These are phyloP conservation scores for Sphaceloma murrayae DNA, from an alignment of 2,329 filamentous ascomycete genomes.

Conservation along the genomic window DNA sequence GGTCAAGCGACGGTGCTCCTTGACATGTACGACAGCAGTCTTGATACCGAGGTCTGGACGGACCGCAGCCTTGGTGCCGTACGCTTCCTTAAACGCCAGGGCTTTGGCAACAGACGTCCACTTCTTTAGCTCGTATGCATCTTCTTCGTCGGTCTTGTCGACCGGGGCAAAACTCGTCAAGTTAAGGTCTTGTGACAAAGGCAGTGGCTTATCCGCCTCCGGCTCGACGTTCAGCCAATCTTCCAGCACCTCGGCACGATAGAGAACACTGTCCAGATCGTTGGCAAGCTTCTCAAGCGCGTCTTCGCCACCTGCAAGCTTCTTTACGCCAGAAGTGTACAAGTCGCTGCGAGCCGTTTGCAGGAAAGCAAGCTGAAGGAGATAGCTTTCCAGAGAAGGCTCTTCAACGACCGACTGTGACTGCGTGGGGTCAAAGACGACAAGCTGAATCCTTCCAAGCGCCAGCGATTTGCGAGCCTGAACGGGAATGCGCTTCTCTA, in stretches of 20 bases:
- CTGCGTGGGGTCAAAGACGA: conserved; percentile 61
- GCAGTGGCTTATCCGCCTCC: conserved; percentile 44
- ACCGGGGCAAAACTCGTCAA: conserved; percentile 75
- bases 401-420: conserved; percentile 61
- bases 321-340: conserved; percentile 53
- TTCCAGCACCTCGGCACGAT: conserved; percentile 64
- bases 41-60: conserved; percentile 79
- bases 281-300: conserved; percentile 50
- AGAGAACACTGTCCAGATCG: conserved; percentile 58
- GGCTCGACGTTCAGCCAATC: conserved; percentile 65
- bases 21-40: conserved; percentile 79
- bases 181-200: conserved; percentile 56
- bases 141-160: conserved; percentile 64
- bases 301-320: conserved; percentile 55
- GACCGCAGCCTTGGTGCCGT: conserved; percentile 60
- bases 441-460: conserved; percentile 60
- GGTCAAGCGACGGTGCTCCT: conserved; percentile 90
- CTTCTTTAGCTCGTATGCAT: conserved; percentile 55
- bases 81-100: conserved; percentile 89
- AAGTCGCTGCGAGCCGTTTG: conserved; percentile 61
- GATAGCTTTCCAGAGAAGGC: conserved; percentile 50
- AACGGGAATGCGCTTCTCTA: conserved; percentile 74
- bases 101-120: conserved; percentile 83
- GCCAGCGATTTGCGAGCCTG: conserved; percentile 61
- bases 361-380: conserved; percentile 76